Evolutionary conservation across 768 basidiomycete species (phyloP).

Genomic region (Terana coerulea): DNA sequence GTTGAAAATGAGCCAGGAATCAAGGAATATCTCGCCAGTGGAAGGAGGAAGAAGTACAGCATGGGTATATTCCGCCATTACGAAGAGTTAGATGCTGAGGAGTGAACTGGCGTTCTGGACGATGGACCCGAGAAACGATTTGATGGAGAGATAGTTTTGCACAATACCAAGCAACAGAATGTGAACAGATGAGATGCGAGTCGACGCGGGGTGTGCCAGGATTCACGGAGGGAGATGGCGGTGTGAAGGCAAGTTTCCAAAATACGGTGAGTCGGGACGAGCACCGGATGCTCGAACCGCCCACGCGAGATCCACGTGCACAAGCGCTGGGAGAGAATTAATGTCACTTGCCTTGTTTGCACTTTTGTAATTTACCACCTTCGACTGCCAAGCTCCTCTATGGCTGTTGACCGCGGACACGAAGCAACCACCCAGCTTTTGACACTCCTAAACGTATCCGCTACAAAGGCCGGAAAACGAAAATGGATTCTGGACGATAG

Average conservation of each 20-base stretch:
- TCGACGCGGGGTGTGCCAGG: neutral
- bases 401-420: constrained; percentile 35
- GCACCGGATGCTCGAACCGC: neutral
- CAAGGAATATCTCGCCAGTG: constrained; percentile 33
- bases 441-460: constrained; percentile 88
- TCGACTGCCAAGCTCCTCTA: constrained; percentile 6
- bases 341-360: constrained; percentile 8
- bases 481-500: constrained; percentile 38
- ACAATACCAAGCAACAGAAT: neutral
- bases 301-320: neutral
- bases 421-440: constrained; percentile 73
- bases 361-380: neutral
- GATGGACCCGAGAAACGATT: too few relatives aligned
- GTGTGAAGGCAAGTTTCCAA: constrained; percentile 1
- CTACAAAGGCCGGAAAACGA: constrained; percentile 63
- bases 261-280: neutral
- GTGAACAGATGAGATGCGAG: neutral
- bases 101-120: constrained; percentile 13
- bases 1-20: constrained; percentile 29
- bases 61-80: constrained; percentile 36
- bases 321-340: neutral
- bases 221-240: neutral
- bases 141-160: too few relatives aligned
- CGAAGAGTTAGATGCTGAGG: constrained; percentile 34
- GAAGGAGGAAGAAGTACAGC: constrained; percentile 26